phyloP scores from a whole-genome alignment of 768 basidiomycete species.

The Collybia mongolica region DNA sequence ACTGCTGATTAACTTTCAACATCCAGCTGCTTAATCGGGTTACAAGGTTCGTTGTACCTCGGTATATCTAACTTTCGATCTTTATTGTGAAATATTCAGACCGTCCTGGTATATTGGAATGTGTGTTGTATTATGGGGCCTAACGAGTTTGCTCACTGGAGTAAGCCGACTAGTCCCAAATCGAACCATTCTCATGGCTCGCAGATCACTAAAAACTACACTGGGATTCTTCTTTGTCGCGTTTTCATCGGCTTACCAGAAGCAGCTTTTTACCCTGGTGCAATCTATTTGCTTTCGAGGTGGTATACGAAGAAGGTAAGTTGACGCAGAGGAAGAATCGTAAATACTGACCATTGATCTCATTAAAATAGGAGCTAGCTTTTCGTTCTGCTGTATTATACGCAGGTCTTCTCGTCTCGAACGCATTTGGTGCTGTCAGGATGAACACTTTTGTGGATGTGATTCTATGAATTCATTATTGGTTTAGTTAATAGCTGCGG shows the following conservation, averaged over 20 bases:
- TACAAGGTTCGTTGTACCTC: slow-evolving; percentile 35
- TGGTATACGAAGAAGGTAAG: slow-evolving; percentile 59
- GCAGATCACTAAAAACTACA: slow-evolving; percentile 53
- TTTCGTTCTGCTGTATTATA: slow-evolving; percentile 63
- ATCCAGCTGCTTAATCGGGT: slow-evolving; percentile 53
- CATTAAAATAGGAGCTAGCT: slow-evolving; percentile 51
- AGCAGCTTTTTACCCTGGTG: slow-evolving; percentile 66
- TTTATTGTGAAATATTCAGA: slow-evolving; percentile 24
- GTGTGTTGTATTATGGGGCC: slow-evolving; percentile 62
- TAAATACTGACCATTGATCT: slow-evolving; percentile 6
- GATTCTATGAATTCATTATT: background rate
- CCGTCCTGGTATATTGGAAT: slow-evolving; percentile 61
- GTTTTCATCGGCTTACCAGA: slow-evolving; percentile 66
- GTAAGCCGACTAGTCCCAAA: slow-evolving; percentile 26
- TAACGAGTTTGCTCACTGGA: slow-evolving; percentile 63
- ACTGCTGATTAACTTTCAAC: background rate
- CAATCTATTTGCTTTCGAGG: slow-evolving; percentile 43
- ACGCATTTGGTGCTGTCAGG: slow-evolving; percentile 65
- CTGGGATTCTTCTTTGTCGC: slow-evolving; percentile 54
- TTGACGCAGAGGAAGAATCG: background rate
- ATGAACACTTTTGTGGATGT: background rate
- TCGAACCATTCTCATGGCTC: background rate
- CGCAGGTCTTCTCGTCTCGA: slow-evolving; percentile 58
- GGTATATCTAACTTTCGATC: background rate
- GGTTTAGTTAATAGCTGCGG: slow-evolving; percentile 66